phyloP scores from a whole-genome alignment of 169 alveolate species.

The Babesia sp. region DNA sequence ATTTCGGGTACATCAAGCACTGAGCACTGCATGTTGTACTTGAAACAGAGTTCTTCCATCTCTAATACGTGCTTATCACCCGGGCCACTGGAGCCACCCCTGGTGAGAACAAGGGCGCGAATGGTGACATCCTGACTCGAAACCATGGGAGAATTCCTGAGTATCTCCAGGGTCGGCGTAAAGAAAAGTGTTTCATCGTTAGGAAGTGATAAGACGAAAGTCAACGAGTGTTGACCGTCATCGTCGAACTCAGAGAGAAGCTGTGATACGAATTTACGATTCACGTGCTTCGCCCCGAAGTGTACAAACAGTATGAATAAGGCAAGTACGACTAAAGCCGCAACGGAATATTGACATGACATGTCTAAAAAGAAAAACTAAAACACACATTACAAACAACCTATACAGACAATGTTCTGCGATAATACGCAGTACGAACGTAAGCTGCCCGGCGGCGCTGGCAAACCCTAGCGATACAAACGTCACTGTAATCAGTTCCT shows the following conservation, averaged over 20 bases:
- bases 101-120: slow-evolving; percentile 45
- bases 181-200: slow-evolving; percentile 91
- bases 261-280: background rate
- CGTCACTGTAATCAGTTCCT: too few species aligned
- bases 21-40: slow-evolving; percentile 20
- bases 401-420: too few species aligned
- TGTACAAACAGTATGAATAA: background rate
- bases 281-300: background rate
- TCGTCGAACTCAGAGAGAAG: slow-evolving; percentile 11
- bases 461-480: too few species aligned
- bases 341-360: too few species aligned
- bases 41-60: slow-evolving; percentile 47
- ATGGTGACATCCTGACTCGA: background rate
- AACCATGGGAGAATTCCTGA: background rate
- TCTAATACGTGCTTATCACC: slow-evolving; percentile 64
- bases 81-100: slow-evolving; percentile 51
- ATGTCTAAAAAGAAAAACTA: too few species aligned
- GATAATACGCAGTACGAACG: too few species aligned
- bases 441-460: too few species aligned
- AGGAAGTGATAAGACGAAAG: slow-evolving; percentile 87
- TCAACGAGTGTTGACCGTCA: slow-evolving; percentile 3
- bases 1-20: slow-evolving; percentile 24
- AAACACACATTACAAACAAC: too few species aligned
- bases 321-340: too few species aligned
- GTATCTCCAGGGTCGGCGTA: slow-evolving; percentile 80